Percentiles rank a stretch among this genome's conserved stretches.
These are phyloP conservation scores for Calocybe gangraenosa DNA, from an alignment of 768 basidiomycete genomes.

Conservation along the genomic window DNA sequence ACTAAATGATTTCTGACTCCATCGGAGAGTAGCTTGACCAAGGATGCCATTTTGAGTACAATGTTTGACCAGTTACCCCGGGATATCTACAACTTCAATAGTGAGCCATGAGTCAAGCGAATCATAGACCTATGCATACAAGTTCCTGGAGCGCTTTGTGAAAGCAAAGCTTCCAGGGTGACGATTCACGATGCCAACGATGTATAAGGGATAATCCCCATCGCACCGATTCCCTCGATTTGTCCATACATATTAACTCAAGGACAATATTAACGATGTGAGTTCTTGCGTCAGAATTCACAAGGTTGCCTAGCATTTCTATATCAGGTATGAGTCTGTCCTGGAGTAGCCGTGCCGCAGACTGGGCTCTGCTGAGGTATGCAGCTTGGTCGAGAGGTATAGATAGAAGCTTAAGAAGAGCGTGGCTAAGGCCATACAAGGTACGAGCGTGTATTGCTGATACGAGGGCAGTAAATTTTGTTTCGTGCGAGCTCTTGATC, in stretches of 20 bases:
- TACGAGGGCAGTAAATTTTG: conserved; percentile 38
- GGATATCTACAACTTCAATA: conserved; percentile 25
- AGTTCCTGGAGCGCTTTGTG: conserved; percentile 36
- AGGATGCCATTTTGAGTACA: conserved; percentile 33
- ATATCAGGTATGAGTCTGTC: conserved; percentile 48
- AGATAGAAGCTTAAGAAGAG: conserved; percentile 16
- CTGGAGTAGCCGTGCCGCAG: conserved; percentile 34
- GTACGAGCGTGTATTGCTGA: conserved; percentile 44
- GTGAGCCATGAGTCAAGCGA: conserved; percentile 3
- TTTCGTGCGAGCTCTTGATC: conserved; percentile 26
- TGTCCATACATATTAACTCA: conserved; percentile 29
- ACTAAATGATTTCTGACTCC: conserved; percentile 40
- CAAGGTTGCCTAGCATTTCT: conserved; percentile 28
- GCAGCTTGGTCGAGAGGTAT: conserved; percentile 15
- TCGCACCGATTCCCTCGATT: conserved; percentile 20
- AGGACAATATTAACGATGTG: conserved; percentile 40
- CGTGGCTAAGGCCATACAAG: conserved; percentile 31
- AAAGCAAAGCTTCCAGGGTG: conserved; percentile 38
- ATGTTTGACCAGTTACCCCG: conserved; percentile 39
- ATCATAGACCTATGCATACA: conserved; percentile 23
- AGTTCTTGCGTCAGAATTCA: conserved; percentile 29
- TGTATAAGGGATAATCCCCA: conserved; percentile 28
- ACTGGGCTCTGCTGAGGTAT: conserved; percentile 20
- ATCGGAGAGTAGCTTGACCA: conserved; percentile 44
- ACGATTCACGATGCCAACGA: conserved; percentile 36